phyloP scores from a whole-genome alignment of 345 rosid species.

The Salix arbutifolia region DNA sequence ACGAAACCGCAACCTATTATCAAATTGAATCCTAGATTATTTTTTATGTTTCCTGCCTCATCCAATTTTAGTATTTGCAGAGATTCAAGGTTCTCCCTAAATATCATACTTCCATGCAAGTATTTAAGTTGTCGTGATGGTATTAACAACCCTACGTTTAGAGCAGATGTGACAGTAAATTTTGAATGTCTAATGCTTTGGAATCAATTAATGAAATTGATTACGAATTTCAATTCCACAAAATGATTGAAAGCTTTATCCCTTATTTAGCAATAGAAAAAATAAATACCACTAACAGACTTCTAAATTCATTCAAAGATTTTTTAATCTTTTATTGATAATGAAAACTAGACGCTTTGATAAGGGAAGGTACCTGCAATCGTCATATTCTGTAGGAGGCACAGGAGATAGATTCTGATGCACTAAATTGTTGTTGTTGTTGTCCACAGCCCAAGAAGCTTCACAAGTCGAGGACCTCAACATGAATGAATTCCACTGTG shows the following conservation, averaged over 20 bases:
- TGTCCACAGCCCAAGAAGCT: slow-evolving; percentile 22
- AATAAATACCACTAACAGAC: background rate
- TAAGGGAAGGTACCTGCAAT: slow-evolving; percentile 27
- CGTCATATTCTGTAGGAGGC: slow-evolving; percentile 25
- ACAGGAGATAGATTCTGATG: slow-evolving; percentile 17
- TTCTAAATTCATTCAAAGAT: background rate
- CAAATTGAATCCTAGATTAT: background rate
- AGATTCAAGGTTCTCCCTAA: background rate
- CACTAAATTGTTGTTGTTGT: slow-evolving; percentile 1
- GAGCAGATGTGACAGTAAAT: no score
- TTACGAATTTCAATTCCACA: background rate
- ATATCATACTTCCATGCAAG: background rate
- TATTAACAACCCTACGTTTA: background rate
- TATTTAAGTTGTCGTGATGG: background rate
- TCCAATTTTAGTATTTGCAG: background rate
- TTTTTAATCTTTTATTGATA: background rate
- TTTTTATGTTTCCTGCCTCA: background rate
- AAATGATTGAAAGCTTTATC: background rate
- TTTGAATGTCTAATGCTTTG: no score
- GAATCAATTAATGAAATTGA: background rate
- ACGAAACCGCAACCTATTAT: background rate
- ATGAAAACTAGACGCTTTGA: background rate
- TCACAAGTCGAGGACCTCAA: slow-evolving; percentile 23
- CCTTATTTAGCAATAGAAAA: background rate
- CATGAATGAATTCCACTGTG: slow-evolving; percentile 38